Base-by-base conservation (phyloP, 2,329 filamentous ascomycete species). In the Neobulgaria alba region DNA sequence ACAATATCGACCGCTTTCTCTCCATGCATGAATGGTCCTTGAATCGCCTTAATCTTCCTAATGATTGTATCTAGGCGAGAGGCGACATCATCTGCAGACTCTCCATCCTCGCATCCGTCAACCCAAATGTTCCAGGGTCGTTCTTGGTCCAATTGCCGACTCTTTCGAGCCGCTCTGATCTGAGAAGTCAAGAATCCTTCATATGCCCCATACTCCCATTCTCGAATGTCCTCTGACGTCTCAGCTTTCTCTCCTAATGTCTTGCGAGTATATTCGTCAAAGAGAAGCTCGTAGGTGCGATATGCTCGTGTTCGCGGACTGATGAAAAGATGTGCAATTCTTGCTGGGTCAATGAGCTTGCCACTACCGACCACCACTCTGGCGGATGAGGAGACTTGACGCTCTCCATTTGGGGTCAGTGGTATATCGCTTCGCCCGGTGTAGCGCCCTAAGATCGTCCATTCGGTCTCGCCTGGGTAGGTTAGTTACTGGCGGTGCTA, bases 201-300 rank as follows among this genome's bases (percentile, higher is more conserved):
- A 46, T 73, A 73, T 20, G 55, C 47, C 10, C 66, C 70, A 55
- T 73, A 72, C 47, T 68, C 61, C 70, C 69, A 73, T 52, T 73
- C 69, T 1, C 67, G 61, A 29, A 73, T 63, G 38, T 65, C 62
- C 40, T 69, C 57, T 2, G 49, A 62, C 9, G 67, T 60, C 38
- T 65, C 64, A 3, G 47, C 45, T 33, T 54, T 55, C 12, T 39
- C 43, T 30, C 47, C 42, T 17, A 59, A 42, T 7, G 41, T 35
- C 10, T 46, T 41, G 19, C 50, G 47, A 10, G 50, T 33, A 10
- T 34, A n/a, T 29, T 51, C 49, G 26, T 61, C 60, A 32, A 71
- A 66, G 1, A 72, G 57, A 4, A 70, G 51, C 38, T 68, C 55
- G 46, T 65, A 69, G 0, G 70, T 75, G 48, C 61, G 59, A 26